Base-by-base conservation (phyloP, 2,329 filamentous ascomycete species). In the Exophiala viscosa region DNA sequence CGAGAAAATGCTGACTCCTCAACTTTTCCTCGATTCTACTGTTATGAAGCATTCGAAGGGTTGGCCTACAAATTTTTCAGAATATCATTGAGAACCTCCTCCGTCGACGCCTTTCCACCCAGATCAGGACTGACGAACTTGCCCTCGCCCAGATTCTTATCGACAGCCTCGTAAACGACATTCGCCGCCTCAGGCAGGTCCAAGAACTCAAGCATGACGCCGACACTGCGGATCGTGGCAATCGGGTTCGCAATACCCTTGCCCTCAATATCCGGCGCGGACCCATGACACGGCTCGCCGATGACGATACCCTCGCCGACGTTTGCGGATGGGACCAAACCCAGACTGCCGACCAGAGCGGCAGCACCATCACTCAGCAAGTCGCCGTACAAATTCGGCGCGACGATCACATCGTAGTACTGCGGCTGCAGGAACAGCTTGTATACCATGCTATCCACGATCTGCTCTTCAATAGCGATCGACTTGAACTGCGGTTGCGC, bases 361-460 rank as follows among this genome's bases (percentile, higher is more conserved):
- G 93, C 93, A 45, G 93, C 92, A 61, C 90, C 92, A 71, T 99
- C 93, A 2, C 90, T 96, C 35, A 99, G 80, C 62, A 99, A 93
- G 72, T 99, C 93, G 62, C 93, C 93, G 75, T 99, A 97, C 57
- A 99, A 81, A 76, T 97, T 97, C 47, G 92, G 93, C 7, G 92
- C 93, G 42, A 99, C 93, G 64, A 99, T 95, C 62, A 97, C 92
- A 70, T 99, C 93, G 83, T 97, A 99, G 67, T 86, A 87, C 66
- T 86, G 81, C 39, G 93, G 93, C 74, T 97, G 90, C 58, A 92
- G 89, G 84, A 97, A 97, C 52, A 99, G 87, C 79, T 97, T 97
- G 83, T 97, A 97, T 53, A 97, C 90, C 93, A 99, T 99, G 57
- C 87, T 92, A 75, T 99, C 93, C 59, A 99, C 92, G 64, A 99